Base-by-base conservation (phyloP, 805 yeast genomes). In the Spathaspora girioi region DNA sequence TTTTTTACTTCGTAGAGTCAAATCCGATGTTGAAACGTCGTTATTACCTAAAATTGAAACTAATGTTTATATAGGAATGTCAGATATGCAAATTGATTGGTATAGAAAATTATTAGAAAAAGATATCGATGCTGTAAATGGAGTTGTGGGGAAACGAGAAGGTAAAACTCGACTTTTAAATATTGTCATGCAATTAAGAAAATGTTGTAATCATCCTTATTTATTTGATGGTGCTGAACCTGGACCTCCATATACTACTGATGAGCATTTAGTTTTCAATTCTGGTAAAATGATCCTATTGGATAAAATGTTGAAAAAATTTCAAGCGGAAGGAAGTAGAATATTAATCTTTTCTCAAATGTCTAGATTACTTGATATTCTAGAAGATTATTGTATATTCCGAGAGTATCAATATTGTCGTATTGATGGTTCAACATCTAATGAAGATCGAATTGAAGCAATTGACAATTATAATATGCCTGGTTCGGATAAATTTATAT, bases 151-250 rank as follows among this genome's bases (percentile, higher is more conserved):
- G 1, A 91, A 90, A 67, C 78, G 96, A 51, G 98, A 93, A 66
- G 91, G 93, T 6, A 93, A 93, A 63, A 91, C 97, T 0, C 78
- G 98, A 51, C 73, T 94, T 55, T 76, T 93, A 52, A 93, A 93
- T 64, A 93, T 93, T 60, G 98, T 93, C 12, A 93, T 93, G 98
- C 98, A 93, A 69, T 76, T 93, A 56, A 79, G 98, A 62, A 93
- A 93, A 67, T 93, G 98, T 67, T 93, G 98, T 67, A 93, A 94
- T 65, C 99, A 94, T 69, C 98, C 98, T 0, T 93, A 94, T 67
- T 72, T 93, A 50, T 94, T 94, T 63, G 98, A 93, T 66, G 98
- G 99, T n/a, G 99, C 98, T 1, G 98, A 92, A 68, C 98, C 97
- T 0, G 98, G 98, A 9, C 98, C 98, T 1, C 98, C 98, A 1